These are phyloP conservation scores for Vitis hybrid DNA, from an alignment of 177 flowering plant genomes.

Conservation along the genomic window DNA sequence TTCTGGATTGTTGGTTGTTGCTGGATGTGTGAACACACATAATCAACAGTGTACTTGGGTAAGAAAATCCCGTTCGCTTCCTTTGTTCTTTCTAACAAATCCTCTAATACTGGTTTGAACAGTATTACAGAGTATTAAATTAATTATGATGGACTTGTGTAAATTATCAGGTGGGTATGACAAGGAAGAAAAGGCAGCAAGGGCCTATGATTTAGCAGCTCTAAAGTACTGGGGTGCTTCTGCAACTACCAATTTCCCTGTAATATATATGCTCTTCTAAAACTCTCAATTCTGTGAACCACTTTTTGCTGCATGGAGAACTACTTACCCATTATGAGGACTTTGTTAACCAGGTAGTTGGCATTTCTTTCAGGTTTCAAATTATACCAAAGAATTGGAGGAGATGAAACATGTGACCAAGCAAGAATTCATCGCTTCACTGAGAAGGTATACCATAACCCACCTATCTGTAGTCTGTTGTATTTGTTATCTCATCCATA, in stretches of 20 bases:
- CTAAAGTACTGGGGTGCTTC: constrained; percentile 89
- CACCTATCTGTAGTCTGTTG: background rate
- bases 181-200: constrained; percentile 92
- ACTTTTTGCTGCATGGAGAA: constrained; percentile 2
- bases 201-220: constrained; percentile 94
- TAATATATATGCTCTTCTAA: constrained; percentile 17
- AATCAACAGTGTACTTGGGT: constrained; percentile 70
- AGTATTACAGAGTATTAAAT: background rate
- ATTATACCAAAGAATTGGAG: constrained; percentile 67
- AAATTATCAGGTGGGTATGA: constrained; percentile 79
- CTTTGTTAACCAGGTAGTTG: background rate
- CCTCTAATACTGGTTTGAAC: background rate
- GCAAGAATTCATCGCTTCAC: constrained; percentile 94
- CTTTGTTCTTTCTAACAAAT: background rate
- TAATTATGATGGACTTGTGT: background rate
- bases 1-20: constrained; percentile 15
- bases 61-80: constrained; percentile 10
- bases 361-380: constrained; percentile 45
- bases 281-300: background rate
- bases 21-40: constrained; percentile 1
- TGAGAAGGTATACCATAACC: constrained; percentile 56
- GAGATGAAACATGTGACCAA: constrained; percentile 83
- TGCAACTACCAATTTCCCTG: constrained; percentile 90
- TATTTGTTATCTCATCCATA: background rate
- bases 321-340: constrained; percentile 1